Evolutionary conservation across 2,329 filamentous ascomycete species (phyloP), one percentile per base, ranked within the genome.

Genomic region (Tolypocladium album): DNA sequence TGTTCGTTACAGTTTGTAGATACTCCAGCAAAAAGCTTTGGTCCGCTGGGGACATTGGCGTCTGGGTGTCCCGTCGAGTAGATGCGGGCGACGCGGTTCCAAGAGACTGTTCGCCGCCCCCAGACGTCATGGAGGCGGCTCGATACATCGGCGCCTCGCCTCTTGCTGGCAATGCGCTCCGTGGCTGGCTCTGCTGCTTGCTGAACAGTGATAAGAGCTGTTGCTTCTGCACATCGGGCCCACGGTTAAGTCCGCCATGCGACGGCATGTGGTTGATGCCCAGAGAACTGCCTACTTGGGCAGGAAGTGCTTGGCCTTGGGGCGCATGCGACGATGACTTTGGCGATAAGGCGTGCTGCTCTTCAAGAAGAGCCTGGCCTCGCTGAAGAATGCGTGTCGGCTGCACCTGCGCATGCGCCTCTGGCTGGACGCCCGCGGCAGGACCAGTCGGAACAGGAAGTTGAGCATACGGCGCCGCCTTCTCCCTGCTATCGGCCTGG

Each of bases 1-100:
- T 75, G 42, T 75, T 74, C 13, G 79, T 78, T 3, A 79, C 76
- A 34, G 78, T 78, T 64, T 90, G 84, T 67, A 95, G 75, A 69
- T 91, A 94, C 12, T 83, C 87, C 58, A 94, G 78, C 69, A 95
- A 75, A 67, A 94, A 94, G 20, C 80, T 86, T 69, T 89, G 87
- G 65, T 94, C 87, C 0, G 84, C 87, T 0, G 88, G 83, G 4
- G 87, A 88, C 53, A 86, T 84, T 15, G 82, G 77, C 39, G 79
- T 78, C 67, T 81, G 76, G 62, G 78, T 82, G 22, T 76, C 77
- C 13, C 79, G 75, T 47, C 78, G 74, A 43, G 74, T 75, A 31
- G 65, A 70, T 1, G 66, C 61, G 52, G 64, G 40, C 31, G 40
- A 59, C 62, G n/a, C 56, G 60, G 58, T 31, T 38, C 62, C 57